Conservation (phyloP, 208 protist genomes). For the Dictyostelium gargantuum region DNA sequence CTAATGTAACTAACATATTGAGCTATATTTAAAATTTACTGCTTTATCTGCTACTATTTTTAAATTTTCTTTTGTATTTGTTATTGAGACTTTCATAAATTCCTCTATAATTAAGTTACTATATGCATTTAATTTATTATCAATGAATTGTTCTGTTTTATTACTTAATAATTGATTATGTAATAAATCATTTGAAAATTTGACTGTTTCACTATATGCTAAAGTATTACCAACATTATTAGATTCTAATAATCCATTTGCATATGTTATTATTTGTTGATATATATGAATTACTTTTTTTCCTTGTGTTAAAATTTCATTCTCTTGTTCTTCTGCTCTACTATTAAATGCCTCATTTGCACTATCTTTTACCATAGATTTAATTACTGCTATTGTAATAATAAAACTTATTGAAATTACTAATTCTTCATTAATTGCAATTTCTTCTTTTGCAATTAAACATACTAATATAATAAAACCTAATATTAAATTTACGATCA, state of each 20-base stretch:
- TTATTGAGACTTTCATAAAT: neutral
- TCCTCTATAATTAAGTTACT: neutral
- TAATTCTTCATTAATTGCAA: conserved; percentile 39
- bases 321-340: neutral
- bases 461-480: neutral
- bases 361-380: neutral
- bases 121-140: neutral
- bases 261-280: neutral
- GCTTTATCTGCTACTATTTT: neutral
- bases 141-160: neutral
- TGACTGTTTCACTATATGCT: neutral
- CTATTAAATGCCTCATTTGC: conserved; percentile 9
- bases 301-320: neutral
- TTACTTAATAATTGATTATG: neutral
- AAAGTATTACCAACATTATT: neutral
- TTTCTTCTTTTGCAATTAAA: conserved; percentile 6
- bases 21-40: neutral
- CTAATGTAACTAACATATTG: neutral
- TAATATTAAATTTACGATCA: neutral
- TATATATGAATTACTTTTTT: neutral
- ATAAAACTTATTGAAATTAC: conserved; percentile 24
- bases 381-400: neutral
- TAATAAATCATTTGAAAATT: neutral
- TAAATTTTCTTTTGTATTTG: neutral
- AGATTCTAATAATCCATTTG: neutral